These are phyloP conservation scores for Thamnidium elegans DNA, from an alignment of 192 early-diverging fungal species.

Conservation along the genomic window DNA sequence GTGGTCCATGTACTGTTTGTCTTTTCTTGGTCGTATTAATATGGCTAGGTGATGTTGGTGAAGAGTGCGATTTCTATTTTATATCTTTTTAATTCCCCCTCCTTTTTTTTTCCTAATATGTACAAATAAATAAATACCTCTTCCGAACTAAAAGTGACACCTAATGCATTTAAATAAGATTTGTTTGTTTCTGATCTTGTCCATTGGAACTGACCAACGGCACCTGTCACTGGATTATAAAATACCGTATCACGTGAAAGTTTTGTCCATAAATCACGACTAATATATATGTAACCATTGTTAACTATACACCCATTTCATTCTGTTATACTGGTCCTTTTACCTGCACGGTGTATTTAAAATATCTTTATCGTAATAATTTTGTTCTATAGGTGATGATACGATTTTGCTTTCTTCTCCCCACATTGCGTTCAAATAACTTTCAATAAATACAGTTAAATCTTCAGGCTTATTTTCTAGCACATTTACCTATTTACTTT, in stretches of 20 bases:
- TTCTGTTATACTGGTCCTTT: not conserved
- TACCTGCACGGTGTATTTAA: slow-evolving; percentile 28
- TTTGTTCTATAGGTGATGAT: not conserved
- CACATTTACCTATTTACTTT: not conserved
- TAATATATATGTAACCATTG: not conserved
- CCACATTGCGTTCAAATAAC: slow-evolving; percentile 1
- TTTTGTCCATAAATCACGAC: slow-evolving; percentile 36
- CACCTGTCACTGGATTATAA: slow-evolving; percentile 39
- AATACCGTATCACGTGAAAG: slow-evolving; percentile 39
- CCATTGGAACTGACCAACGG: slow-evolving; percentile 44
- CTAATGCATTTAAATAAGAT: slow-evolving; percentile 34
- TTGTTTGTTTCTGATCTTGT: slow-evolving; percentile 35
- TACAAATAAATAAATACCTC: slow-evolving; percentile 1
- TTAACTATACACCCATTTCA: not conserved
- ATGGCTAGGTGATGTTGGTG: not conserved
- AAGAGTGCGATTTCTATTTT: not conserved
- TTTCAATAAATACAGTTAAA: not conserved
- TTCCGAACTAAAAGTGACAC: slow-evolving; percentile 34
- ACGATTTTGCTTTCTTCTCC: not conserved
- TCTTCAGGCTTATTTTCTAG: not conserved
- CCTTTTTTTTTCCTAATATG: not conserved
- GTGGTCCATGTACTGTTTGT: not conserved
- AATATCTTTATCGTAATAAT: not conserved
- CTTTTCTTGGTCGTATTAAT: not conserved
- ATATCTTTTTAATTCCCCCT: no score